Evolutionary conservation across 305 asterid genomes (phyloP).

Genomic region (Stenogyne calaminthoides): DNA sequence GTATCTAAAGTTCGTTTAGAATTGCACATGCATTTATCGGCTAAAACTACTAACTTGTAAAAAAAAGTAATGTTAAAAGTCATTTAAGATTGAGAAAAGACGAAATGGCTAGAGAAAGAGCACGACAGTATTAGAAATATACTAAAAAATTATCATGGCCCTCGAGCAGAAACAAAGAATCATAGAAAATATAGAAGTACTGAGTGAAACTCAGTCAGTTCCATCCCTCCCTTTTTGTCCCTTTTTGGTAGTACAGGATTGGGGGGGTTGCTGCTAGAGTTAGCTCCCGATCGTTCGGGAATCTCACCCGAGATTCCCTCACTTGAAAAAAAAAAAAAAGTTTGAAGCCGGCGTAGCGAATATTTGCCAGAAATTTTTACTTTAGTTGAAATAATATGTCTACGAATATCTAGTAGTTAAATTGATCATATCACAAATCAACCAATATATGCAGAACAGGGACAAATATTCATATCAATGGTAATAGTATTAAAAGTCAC

Average conservation of each 20-base stretch:
- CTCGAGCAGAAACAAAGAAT: slow-evolving; percentile 10
- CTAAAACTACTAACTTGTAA: neutral
- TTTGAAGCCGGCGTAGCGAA: no score
- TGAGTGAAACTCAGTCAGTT: neutral
- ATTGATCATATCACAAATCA: neutral
- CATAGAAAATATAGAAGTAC: neutral
- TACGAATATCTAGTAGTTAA: neutral
- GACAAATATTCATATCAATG: neutral
- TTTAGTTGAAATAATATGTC: neutral
- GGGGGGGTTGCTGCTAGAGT: no score
- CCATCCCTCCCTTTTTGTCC: no score
- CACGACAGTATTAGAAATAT: neutral
- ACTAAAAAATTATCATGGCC: neutral
- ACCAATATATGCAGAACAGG: slow-evolving; percentile 1
- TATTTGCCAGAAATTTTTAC: neutral
- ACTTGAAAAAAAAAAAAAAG: no score
- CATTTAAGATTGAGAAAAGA: slow-evolving; percentile 10
- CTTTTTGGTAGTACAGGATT: no score
- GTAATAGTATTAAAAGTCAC: neutral
- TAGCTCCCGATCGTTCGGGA: no score
- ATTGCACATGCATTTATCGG: neutral
- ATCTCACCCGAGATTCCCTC: no score
- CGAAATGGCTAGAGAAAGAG: slow-evolving; percentile 3
- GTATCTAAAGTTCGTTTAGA: slow-evolving; percentile 1
- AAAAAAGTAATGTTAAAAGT: neutral